Conservation (phyloP, 352 stramenopile genomes). For the Pythium sp. region DNA sequence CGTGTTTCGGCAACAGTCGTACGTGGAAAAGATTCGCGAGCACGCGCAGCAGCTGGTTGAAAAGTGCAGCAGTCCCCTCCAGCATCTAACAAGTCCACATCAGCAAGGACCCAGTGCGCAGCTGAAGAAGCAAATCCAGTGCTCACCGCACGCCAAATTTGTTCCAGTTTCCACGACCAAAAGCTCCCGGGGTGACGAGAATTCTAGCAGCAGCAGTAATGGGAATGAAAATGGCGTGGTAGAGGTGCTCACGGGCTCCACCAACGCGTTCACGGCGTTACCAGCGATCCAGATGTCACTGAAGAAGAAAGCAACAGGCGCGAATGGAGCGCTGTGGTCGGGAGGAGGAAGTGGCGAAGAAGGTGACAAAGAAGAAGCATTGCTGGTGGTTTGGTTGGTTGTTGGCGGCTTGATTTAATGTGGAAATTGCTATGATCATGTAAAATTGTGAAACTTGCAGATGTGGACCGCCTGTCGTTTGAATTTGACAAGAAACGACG, state of each 20-base stretch:
- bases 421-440: neutral
- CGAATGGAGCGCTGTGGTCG: neutral
- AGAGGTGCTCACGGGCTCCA: neutral
- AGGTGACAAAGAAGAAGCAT: neutral
- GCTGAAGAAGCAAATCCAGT: too few relatives aligned
- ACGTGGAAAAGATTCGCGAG: slow-evolving; percentile 39
- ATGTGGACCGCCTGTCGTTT: slow-evolving; percentile 38
- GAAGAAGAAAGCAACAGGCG: neutral
- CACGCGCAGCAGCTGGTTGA: slow-evolving; percentile 32
- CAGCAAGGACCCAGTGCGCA: neutral
- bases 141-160: neutral
- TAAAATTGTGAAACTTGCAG: neutral
- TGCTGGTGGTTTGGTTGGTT: neutral
- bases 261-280: slow-evolving; percentile 4
- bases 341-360: neutral
- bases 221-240: neutral
- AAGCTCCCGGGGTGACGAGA: neutral
- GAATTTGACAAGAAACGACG: slow-evolving; percentile 48
- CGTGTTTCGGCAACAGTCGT: slow-evolving; percentile 47
- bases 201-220: neutral
- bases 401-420: too few relatives aligned
- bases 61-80: neutral
- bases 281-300: neutral
- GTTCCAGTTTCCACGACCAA: neutral
- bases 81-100: slow-evolving; percentile 11